Evolutionary conservation across 768 basidiomycete genomes (phyloP).

Genomic region (Suillus alpinus): DNA sequence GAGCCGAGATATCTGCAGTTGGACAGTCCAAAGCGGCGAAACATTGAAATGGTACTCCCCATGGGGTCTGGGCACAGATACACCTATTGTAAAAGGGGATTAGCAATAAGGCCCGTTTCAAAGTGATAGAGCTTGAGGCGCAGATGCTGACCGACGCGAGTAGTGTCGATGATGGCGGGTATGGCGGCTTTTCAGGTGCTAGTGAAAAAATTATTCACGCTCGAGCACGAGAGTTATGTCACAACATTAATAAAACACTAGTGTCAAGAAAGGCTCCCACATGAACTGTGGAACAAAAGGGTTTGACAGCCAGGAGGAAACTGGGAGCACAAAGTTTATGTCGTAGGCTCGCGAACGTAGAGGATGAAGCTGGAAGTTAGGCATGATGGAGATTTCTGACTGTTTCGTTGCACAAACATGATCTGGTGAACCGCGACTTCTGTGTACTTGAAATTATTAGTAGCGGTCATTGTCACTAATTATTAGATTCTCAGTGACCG

Average conservation of each 20-base stretch:
- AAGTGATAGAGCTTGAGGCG: neutral
- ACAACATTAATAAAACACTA: too few relatives aligned
- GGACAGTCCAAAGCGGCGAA: neutral
- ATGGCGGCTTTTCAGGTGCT: too few relatives aligned
- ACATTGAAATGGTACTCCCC: neutral
- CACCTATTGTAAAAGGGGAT: neutral
- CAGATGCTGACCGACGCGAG: too few relatives aligned
- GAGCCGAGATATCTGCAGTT: neutral
- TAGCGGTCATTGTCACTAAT: neutral
- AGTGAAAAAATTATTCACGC: too few relatives aligned
- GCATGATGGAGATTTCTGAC: neutral
- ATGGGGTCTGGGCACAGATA: neutral
- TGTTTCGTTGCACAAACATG: neutral
- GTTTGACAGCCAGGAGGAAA: neutral
- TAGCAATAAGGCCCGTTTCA: too few relatives aligned
- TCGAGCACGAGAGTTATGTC: too few relatives aligned
- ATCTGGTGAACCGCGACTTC: neutral
- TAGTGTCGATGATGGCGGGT: neutral
- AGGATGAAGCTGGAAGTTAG: neutral
- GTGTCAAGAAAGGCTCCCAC: neutral
- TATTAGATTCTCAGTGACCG: neutral
- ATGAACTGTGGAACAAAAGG: neutral
- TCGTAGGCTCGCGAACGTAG: neutral
- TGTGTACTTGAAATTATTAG: neutral
- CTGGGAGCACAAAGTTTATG: neutral